These are phyloP conservation scores for Laburnicola sp. DNA, from an alignment of 2,329 filamentous ascomycete species.

Conservation along the genomic window DNA sequence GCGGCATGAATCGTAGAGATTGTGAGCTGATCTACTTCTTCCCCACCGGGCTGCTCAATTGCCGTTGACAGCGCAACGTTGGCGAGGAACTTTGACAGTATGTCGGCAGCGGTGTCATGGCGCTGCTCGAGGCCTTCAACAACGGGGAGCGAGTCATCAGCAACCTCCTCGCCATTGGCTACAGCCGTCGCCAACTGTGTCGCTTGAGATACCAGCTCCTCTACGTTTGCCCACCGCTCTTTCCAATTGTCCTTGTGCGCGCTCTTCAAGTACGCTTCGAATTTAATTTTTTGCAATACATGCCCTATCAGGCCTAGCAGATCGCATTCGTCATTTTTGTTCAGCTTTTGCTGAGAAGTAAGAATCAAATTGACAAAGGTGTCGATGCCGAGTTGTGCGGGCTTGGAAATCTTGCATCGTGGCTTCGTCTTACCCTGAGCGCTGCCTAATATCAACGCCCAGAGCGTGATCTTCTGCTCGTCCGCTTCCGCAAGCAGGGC, in stretches of 20 bases:
- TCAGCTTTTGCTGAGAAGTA: slow-evolving; percentile 59
- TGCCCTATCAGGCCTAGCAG: slow-evolving; percentile 58
- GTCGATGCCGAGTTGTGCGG: slow-evolving; percentile 60
- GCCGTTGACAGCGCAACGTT: slow-evolving; percentile 88
- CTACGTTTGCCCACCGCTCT: slow-evolving; percentile 81
- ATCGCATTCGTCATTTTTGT: slow-evolving; percentile 42
- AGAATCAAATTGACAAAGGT: slow-evolving; percentile 64
- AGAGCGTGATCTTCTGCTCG: slow-evolving; percentile 68
- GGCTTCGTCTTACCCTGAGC: slow-evolving; percentile 57
- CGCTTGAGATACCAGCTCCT: slow-evolving; percentile 82
- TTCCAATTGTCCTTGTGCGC: slow-evolving; percentile 68
- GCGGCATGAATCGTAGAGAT: slow-evolving; percentile 96
- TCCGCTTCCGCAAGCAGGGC: slow-evolving; percentile 77
- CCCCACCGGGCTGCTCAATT: slow-evolving; percentile 64
- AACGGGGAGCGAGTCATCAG: slow-evolving; percentile 60
- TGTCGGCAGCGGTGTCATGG: slow-evolving; percentile 58
- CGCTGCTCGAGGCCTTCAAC: slow-evolving; percentile 73
- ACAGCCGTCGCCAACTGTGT: slow-evolving; percentile 64
- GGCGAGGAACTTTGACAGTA: slow-evolving; percentile 78
- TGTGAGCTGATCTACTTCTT: slow-evolving; percentile 68
- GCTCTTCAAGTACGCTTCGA: slow-evolving; percentile 72
- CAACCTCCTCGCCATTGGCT: slow-evolving; percentile 44
- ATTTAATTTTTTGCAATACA: slow-evolving; percentile 67
- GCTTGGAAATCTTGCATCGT: slow-evolving; percentile 58
- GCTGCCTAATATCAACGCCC: slow-evolving; percentile 68